phyloP scores from a whole-genome alignment of 2,329 filamentous ascomycete genomes.

The Aspergillus puulaauensis region DNA sequence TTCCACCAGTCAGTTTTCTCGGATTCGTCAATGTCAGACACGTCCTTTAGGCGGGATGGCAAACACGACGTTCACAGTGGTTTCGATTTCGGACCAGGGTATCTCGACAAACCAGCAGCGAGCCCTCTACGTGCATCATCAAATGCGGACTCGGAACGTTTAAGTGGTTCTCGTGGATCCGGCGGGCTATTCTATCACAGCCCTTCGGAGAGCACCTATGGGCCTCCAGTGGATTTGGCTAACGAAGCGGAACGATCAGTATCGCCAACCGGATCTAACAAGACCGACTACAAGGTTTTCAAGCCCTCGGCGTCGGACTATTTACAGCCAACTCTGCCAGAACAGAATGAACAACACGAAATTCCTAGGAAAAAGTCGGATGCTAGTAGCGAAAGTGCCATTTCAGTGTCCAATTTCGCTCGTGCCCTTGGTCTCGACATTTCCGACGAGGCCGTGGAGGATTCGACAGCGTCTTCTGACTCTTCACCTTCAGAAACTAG shows the following conservation, averaged over 20 bases:
- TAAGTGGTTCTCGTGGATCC: conserved; percentile 22
- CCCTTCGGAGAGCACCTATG: conserved; percentile 17
- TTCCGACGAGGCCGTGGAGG: conserved; percentile 63
- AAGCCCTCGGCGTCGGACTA: conserved; percentile 16
- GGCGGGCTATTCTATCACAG: conserved; percentile 23
- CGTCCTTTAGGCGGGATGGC: conserved; percentile 20
- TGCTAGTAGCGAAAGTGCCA: conserved; percentile 29
- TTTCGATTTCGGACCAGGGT: conserved; percentile 29
- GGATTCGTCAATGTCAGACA: conserved; percentile 26
- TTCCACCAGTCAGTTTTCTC: conserved; percentile 21
- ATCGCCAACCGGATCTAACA: conserved; percentile 12
- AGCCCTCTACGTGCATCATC: conserved; percentile 19
- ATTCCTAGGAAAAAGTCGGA: conserved; percentile 27
- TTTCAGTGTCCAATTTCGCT: conserved; percentile 41
- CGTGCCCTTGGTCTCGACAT: conserved; percentile 50
- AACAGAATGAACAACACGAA: conserved; percentile 6
- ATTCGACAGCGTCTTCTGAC: conserved; percentile 64
- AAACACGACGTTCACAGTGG: conserved; percentile 26
- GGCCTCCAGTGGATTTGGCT: conserved; percentile 18
- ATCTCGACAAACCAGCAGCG: conserved; percentile 8
- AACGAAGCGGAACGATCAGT: conserved; percentile 21
- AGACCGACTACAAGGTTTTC: conserved; percentile 21
- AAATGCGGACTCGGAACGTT: conserved; percentile 19
- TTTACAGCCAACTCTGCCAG: conserved; percentile 21
- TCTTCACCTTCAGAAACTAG: conserved; percentile 62